A percentile compares a stretch with the other conserved stretches of the same genome.
These are phyloP conservation scores for Heterobasidion annosum DNA, from an alignment of 1,284 basidiomycete genomes.

Conservation along the genomic window DNA sequence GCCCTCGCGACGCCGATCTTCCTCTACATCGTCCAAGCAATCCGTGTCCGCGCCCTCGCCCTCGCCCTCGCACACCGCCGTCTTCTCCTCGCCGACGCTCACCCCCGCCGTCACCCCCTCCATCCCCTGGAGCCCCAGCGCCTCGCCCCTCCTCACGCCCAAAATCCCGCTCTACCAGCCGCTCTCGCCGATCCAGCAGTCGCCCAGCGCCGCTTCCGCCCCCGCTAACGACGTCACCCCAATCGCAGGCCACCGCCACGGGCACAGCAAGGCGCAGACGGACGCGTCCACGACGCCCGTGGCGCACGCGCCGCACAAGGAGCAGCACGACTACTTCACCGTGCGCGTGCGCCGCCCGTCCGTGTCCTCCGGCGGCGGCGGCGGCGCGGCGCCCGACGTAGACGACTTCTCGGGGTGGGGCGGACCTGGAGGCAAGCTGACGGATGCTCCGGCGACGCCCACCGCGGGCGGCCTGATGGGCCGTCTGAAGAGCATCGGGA, in stretches of 20 bases:
- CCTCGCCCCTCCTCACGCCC: conserved; percentile 37
- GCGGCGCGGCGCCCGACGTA: conserved; percentile 15
- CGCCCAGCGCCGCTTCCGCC: conserved; percentile 13
- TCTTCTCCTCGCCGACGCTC: conserved; percentile 53
- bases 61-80: conserved; percentile 17
- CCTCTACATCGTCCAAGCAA: conserved; percentile 10
- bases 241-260: conserved; percentile 24
- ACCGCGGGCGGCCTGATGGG: conserved; percentile 59
- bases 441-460: conserved; percentile 34
- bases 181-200: conserved; percentile 27
- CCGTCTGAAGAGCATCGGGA: conserved; percentile 68
- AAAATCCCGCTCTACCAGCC: conserved; percentile 40
- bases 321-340: conserved; percentile 43
- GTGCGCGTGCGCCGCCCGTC: conserved; percentile 35
- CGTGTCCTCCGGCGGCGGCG: conserved; percentile 19
- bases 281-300: conserved; percentile 8
- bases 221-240: conserved; percentile 5
- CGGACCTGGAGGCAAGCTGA: conserved; percentile 25
- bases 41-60: conserved; percentile 4
- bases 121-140: conserved; percentile 25
- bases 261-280: conserved; percentile 8
- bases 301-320: conserved; percentile 14
- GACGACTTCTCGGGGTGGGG: conserved; percentile 49
- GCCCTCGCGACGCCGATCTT: not conserved
- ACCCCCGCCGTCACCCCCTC: conserved; percentile 54